Evolutionary conservation across 208 protist species (phyloP), one percentile per base, ranked within the genome.

Genomic region (Trypanosoma congolense): DNA sequence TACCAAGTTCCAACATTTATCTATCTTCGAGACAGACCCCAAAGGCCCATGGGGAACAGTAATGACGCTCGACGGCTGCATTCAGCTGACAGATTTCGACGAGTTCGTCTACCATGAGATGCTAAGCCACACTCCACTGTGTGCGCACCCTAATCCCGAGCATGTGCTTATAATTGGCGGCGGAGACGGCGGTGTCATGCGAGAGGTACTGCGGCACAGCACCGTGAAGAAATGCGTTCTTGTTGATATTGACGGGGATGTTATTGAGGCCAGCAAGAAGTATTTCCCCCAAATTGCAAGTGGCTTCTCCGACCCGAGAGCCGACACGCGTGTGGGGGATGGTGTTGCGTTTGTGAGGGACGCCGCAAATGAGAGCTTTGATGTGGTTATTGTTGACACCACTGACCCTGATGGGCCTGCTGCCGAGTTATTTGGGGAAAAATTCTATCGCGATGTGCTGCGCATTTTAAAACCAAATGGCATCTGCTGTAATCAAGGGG

Each of bases 41-140:
- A 80, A 69, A 51, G 89, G 86, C 5, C 82, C 89, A 19, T 99
- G 92, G 75, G 98, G 98, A 31, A 98, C 70, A 48, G 95, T 98
- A 46, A 89, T 99, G 58, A 86, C 90, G 29, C 85, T 99, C 22
- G 98, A 99, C 65, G 97, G 97, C 21, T 92, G 83, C 40, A 96
- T 99, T 51, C 97, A 98, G 67, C 58, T 89, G 48, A 98, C 97
- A 25, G 96, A 99, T 64, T 84, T 89, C 50, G 98, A 99, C 69
- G 97, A 99, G 80, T 98, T 97, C 62, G 77, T 95, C 14, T 99
- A 99, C 83, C 97, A 99, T 73, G 98, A 99, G 75, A 98, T 98
- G 96, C 93, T 99, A 22, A 92, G 89, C 8, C 96, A 99, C 77
- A 22, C 97, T 12, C 87, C 96, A 29, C 49, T 98, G 21, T 94